Base-by-base conservation (phyloP, 768 basidiomycete genomes). In the Dioszegia hungarica region DNA sequence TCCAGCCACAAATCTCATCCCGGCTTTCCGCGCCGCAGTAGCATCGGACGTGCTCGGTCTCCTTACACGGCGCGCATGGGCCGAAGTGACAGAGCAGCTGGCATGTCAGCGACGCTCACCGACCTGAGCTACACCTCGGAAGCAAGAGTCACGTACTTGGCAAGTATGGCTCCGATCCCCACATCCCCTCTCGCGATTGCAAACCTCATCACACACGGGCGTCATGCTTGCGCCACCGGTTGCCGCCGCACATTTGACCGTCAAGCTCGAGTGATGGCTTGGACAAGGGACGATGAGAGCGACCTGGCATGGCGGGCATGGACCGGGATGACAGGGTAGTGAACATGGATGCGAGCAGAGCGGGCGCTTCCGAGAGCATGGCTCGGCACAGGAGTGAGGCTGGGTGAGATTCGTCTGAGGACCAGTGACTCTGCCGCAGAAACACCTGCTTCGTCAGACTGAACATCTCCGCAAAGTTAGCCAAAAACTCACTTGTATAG, bases 251-350 rank as follows among this genome's bases (percentile, higher is more conserved):
- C 75, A 76, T 47, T 74, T 74, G 61, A 76, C 71, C 0, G 82
- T 80, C 44, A 87, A 78, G 1, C 78, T 74, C 31, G 82, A 80
- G 58, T 83, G 81, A 44, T 82, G 82, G 61, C 92, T 97, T 48
- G 88, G 85, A 71, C 95, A 99, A 1, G 81, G 78, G n/a, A 85
- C 77, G 39, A 83, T 81, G 0, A 87, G 83, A 5, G 87, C 88
- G 11, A 94, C 82, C 60, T 84, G 83, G 70, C 95, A 99, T 0
- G 91, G 91, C 0, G 93, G 93, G 77, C 95, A 99, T 0, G 94
- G 95, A 0, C 94, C 95, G 0, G 95, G 94, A 73, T 97, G 94
- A 68, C 94, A 98, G 14, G 80, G 55, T 20, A 69, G 67, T 29
- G 33, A 17, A 19, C 43, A 38, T 17, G 43, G 34, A 15, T 45